Evolutionary conservation across 1,284 basidiomycete species (phyloP).

Genomic region (Cystobasidiaceae sp.): DNA sequence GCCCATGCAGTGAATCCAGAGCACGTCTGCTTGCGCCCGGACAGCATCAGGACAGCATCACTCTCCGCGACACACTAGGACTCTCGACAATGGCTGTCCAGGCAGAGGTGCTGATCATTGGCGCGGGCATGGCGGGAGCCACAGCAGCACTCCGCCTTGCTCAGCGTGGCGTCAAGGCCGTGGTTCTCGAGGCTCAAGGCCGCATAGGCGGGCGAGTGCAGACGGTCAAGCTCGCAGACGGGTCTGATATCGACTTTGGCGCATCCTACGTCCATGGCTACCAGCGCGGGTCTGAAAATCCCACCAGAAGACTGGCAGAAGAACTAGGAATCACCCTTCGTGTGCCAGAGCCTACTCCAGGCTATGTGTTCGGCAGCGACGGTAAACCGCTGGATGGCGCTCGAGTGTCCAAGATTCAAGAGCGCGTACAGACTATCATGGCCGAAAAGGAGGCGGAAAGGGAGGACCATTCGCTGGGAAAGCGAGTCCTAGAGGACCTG

Average conservation of each 20-base stretch:
- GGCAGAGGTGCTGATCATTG: conserved; percentile 51
- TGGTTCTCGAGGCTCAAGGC: conserved; percentile 88
- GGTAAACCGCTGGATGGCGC: conserved; percentile 1
- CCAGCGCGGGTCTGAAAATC: conserved; percentile 19
- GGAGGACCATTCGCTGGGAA: conserved; percentile 1
- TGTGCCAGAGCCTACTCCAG: conserved; percentile 11
- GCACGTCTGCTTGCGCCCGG: not conserved
- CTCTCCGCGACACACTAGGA: not conserved
- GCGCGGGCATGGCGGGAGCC: conserved; percentile 78
- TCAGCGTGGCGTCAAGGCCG: conserved; percentile 82
- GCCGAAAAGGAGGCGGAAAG: conserved; percentile 8
- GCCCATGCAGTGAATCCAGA: not conserved
- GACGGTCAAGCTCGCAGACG: conserved; percentile 43
- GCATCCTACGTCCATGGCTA: conserved; percentile 34
- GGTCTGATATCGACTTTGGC: conserved; percentile 36
- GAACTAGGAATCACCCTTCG: conserved; percentile 23
- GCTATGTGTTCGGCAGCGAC: conserved; percentile 8
- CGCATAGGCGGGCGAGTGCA: conserved; percentile 71
- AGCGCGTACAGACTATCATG: not conserved
- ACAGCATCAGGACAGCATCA: not conserved
- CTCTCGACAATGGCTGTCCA: conserved; percentile 32
- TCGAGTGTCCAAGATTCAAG: not conserved
- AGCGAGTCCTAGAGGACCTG: conserved; percentile 3
- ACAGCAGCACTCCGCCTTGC: conserved; percentile 69
- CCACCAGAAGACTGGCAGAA: conserved; percentile 12